A percentile compares a stretch with the other conserved stretches of the same genome.
Conservation (phyloP, 495 filamentous ascomycete genomes). For the Penicillium ucsense region DNA sequence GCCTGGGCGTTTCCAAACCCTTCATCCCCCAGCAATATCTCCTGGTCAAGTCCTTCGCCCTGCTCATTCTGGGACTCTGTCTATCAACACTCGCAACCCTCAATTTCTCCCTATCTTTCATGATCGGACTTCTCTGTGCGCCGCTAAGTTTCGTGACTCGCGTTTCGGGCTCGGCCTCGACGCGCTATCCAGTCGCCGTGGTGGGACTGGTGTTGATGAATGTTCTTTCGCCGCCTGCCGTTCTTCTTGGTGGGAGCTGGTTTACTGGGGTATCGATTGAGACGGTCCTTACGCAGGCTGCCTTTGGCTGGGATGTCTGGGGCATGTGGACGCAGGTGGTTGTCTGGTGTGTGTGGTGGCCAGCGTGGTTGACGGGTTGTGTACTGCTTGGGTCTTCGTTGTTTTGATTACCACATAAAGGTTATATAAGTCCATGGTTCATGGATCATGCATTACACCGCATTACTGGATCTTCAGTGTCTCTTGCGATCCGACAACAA, state of each 20-base stretch:
- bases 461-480: no score
- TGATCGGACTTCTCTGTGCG: conserved; percentile 67
- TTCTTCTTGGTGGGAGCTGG: conserved; percentile 44
- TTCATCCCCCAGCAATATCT: conserved; percentile 55
- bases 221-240: conserved; percentile 53
- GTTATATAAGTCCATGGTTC: no score
- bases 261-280: conserved; percentile 43
- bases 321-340: conserved; percentile 85
- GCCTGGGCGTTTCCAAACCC: conserved; percentile 40
- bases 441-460: no score
- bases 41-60: conserved; percentile 82
- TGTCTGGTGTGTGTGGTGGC: conserved; percentile 98
- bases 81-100: conserved; percentile 89
- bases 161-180: conserved; percentile 19
- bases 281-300: conserved; percentile 60
- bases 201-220: conserved; percentile 39
- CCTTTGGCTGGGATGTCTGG: conserved; percentile 85
- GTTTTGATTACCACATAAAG: conserved; percentile 13
- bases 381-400: conserved; percentile 38
- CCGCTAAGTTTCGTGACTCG: conserved; percentile 66
- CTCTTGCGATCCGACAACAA: background rate
- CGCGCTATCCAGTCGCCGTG: conserved; percentile 16
- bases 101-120: conserved; percentile 87
- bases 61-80: conserved; percentile 82
- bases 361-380: conserved; percentile 71